Evolutionary conservation across 2,329 filamentous ascomycete genomes (phyloP).

Genomic region (Paraphaeosphaeria minitans): DNA sequence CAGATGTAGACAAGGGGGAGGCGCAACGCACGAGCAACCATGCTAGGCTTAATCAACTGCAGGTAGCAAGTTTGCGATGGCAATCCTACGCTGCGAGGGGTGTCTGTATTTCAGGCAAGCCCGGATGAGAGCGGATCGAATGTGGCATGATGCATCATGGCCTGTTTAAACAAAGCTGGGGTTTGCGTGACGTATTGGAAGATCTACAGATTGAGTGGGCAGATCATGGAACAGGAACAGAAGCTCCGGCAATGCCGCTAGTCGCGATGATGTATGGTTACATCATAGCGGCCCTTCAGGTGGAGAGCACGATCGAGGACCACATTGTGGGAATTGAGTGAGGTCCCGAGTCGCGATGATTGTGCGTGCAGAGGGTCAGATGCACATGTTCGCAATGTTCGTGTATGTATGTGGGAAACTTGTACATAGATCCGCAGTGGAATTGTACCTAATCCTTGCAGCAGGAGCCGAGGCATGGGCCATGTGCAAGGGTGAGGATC

Average conservation of each 20-base stretch:
- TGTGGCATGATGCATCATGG: background rate
- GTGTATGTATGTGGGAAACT: background rate
- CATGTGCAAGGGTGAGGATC: background rate
- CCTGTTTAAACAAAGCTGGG: conserved; percentile 13
- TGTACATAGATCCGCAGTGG: background rate
- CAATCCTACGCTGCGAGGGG: background rate
- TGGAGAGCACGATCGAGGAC: background rate
- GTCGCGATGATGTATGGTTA: conserved; percentile 3
- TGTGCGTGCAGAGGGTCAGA: background rate
- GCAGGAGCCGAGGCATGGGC: background rate
- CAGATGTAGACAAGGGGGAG: background rate
- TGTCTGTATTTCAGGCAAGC: background rate
- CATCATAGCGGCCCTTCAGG: conserved; percentile 1
- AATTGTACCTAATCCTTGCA: background rate
- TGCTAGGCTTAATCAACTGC: conserved; percentile 2
- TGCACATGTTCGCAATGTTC: background rate
- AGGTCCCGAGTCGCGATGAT: background rate
- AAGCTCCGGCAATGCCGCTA: conserved; percentile 10
- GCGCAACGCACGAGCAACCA: conserved; percentile 29
- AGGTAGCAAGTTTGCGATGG: background rate
- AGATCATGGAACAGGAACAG: background rate
- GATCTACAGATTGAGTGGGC: conserved; percentile 1
- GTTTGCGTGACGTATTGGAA: conserved; percentile 16
- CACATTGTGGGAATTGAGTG: background rate
- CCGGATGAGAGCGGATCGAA: conserved; percentile 9